Percentiles rank a stretch among this genome's conserved stretches.
These are phyloP conservation scores for Cymbidium sinense DNA, from an alignment of 106 monocot genomes.

Conservation along the genomic window DNA sequence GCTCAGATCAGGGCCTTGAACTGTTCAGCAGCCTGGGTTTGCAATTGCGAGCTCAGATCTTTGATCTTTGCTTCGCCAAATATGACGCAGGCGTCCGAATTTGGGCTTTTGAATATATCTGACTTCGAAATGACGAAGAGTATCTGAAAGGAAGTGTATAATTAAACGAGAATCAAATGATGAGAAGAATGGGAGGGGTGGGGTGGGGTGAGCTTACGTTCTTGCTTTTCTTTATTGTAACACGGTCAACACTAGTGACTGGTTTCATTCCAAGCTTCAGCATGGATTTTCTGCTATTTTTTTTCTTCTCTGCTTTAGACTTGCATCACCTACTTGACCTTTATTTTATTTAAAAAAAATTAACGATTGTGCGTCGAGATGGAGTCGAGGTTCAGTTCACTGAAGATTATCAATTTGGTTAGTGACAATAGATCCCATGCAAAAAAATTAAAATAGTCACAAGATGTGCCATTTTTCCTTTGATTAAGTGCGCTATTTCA, in stretches of 20 bases:
- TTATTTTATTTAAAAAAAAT: too few species aligned
- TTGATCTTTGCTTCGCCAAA: conserved; percentile 25
- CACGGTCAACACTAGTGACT: conserved; percentile 20
- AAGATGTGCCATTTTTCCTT: too few species aligned
- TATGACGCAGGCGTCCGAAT: conserved; percentile 12
- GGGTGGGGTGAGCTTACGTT: conserved; percentile 10
- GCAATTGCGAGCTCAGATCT: conserved; percentile 23
- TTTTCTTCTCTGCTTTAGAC: too few species aligned
- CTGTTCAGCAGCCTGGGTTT: conserved; percentile 21
- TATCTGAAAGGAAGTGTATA: conserved; percentile 3
- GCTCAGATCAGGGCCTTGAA: conserved; percentile 26
- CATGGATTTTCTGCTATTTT: conserved; percentile 20
- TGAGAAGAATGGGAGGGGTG: too few species aligned
- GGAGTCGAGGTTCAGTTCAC: too few species aligned
- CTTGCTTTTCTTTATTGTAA: conserved; percentile 22
- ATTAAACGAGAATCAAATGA: too few species aligned
- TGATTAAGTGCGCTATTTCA: too few species aligned
- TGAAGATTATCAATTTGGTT: too few species aligned
- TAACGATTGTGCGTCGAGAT: too few species aligned
- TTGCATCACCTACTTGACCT: too few species aligned
- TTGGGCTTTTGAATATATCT: conserved; percentile 22
- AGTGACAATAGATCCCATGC: too few species aligned
- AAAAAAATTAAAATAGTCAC: too few species aligned
- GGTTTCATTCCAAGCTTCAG: conserved; percentile 29
- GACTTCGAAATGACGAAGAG: conserved; percentile 25